Evolutionary conservation across 768 basidiomycete genomes (phyloP).

Genomic region (Tulasnella sp.): DNA sequence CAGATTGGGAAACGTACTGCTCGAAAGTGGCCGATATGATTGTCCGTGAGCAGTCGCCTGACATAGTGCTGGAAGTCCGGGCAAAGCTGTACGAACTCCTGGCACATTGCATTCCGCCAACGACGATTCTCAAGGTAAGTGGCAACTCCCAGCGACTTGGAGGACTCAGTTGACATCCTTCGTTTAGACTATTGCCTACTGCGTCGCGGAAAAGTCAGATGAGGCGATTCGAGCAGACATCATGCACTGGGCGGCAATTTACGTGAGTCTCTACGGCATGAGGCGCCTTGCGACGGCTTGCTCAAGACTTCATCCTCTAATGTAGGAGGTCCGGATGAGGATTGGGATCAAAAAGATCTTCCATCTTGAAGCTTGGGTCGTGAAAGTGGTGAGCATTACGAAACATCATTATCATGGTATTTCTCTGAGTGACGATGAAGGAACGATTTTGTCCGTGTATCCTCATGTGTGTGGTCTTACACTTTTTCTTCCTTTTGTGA

Average conservation of each 20-base stretch:
- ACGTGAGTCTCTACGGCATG: conserved; percentile 40
- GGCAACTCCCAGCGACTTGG: not conserved
- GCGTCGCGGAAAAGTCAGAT: conserved; percentile 78
- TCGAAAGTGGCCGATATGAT: conserved; percentile 85
- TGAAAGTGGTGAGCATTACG: conserved; percentile 87
- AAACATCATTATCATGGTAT: conserved; percentile 31
- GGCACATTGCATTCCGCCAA: conserved; percentile 94
- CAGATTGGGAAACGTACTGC: conserved; percentile 99
- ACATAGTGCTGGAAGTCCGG: conserved; percentile 83
- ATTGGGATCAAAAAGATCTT: conserved; percentile 87
- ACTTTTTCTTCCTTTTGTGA: not conserved
- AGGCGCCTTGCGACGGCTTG: not conserved
- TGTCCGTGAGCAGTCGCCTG: conserved; percentile 78
- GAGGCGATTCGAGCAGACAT: conserved; percentile 84
- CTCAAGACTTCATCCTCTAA: not conserved
- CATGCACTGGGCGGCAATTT: conserved; percentile 97
- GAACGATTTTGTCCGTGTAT: not conserved
- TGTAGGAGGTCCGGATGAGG: conserved; percentile 91
- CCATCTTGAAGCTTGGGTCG: conserved; percentile 95
- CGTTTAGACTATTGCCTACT: conserved; percentile 75
- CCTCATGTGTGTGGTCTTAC: not conserved
- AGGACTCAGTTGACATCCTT: not conserved
- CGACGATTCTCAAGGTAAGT: conserved; percentile 75
- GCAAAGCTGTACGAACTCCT: conserved; percentile 90
- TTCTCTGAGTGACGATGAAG: conserved; percentile 1